These are phyloP conservation scores for Colletotrichum tropicale DNA, from an alignment of 2,329 filamentous ascomycete genomes.

Conservation along the genomic window DNA sequence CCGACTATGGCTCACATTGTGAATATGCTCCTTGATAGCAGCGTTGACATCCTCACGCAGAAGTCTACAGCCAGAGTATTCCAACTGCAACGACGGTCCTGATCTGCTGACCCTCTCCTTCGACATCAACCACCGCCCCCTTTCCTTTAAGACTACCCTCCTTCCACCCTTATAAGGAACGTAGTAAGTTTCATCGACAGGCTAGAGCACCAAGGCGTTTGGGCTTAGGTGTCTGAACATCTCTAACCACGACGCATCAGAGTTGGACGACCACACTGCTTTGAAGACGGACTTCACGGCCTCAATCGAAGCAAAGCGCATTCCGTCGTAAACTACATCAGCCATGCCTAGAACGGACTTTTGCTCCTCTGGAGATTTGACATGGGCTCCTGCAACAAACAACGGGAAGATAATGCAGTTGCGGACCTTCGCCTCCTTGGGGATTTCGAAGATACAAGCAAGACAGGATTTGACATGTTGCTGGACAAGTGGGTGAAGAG, in stretches of 20 bases:
- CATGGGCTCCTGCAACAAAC: slow-evolving; percentile 40
- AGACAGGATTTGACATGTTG: slow-evolving; percentile 40
- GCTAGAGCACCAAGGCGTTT: neutral
- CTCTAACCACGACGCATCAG: neutral
- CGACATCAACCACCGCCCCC: neutral
- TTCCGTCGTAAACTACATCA: slow-evolving; percentile 31
- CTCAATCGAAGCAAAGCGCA: slow-evolving; percentile 40
- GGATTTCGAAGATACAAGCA: slow-evolving; percentile 38
- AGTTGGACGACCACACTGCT: neutral
- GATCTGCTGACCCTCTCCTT: neutral
- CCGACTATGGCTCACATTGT: neutral
- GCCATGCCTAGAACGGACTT: slow-evolving; percentile 22
- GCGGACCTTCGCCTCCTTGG: slow-evolving; percentile 37
- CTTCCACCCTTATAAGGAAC: neutral
- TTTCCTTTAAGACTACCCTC: neutral
- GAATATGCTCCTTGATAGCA: neutral
- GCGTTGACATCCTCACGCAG: neutral
- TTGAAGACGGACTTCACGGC: slow-evolving; percentile 18
- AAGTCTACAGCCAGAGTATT: neutral
- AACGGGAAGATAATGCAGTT: slow-evolving; percentile 44
- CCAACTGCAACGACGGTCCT: neutral
- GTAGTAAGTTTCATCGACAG: neutral
- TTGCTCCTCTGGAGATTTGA: slow-evolving; percentile 31
- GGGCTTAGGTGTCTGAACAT: neutral
- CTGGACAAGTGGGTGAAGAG: slow-evolving; percentile 42